Conservation (phyloP, 2,329 filamentous ascomycete species). For the Aspergillus intermedius region DNA sequence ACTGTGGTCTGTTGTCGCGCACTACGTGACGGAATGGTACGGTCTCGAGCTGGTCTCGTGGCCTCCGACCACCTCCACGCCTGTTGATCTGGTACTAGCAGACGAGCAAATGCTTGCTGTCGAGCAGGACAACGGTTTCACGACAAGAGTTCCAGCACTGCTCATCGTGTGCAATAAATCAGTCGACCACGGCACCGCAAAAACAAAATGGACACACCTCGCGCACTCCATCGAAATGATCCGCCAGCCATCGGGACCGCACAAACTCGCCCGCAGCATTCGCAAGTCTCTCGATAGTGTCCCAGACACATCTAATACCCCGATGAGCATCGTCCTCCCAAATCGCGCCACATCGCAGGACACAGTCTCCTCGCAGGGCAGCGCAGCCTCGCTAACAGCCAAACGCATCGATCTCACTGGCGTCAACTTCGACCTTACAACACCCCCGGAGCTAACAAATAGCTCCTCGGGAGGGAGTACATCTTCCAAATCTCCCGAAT, state of each 20-base stretch:
- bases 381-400: background rate
- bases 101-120: constrained; percentile 23
- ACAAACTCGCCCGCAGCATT: constrained; percentile 35
- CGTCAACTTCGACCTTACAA: constrained; percentile 1
- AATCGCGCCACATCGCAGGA: background rate
- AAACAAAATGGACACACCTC: constrained; percentile 22
- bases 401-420: background rate
- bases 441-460: constrained; percentile 1
- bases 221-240: constrained; percentile 32
- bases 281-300: constrained; percentile 20
- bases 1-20: constrained; percentile 22
- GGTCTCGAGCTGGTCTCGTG: constrained; percentile 28
- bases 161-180: constrained; percentile 33
- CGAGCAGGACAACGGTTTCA: constrained; percentile 10
- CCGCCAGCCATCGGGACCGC: constrained; percentile 34
- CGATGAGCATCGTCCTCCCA: background rate
- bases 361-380: background rate
- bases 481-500: background rate
- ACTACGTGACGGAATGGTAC: constrained; percentile 33
- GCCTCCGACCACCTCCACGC: constrained; percentile 10
- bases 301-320: background rate
- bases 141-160: constrained; percentile 23
- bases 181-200: constrained; percentile 26
- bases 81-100: constrained; percentile 32
- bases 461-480: background rate